These are phyloP conservation scores for Fagopyrum homotropicum DNA, from an alignment of 148 eudicot genomes.

Conservation along the genomic window DNA sequence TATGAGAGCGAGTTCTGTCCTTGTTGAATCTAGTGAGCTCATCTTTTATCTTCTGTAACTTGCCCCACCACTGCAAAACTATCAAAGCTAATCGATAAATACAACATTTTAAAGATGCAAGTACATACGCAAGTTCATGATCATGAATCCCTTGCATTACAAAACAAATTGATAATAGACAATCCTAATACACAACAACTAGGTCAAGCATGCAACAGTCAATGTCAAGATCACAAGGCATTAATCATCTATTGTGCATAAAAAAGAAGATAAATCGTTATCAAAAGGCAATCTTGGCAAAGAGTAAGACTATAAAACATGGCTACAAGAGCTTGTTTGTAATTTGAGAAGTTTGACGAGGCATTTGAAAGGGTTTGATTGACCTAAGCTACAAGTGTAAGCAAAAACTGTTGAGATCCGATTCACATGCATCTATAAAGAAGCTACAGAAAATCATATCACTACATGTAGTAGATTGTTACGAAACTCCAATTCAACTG, in stretches of 20 bases:
- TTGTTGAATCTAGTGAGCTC: slow-evolving; percentile 66
- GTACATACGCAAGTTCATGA: background rate
- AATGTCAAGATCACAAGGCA: background rate
- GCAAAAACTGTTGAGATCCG: background rate
- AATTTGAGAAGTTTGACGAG: too few relatives aligned
- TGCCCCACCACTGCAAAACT: background rate
- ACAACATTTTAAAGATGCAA: background rate
- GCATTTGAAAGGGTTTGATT: background rate
- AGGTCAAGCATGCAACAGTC: background rate
- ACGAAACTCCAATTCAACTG: background rate
- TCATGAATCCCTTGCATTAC: background rate
- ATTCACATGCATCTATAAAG: background rate
- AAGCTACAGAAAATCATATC: background rate
- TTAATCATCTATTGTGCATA: background rate
- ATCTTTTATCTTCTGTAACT: slow-evolving; percentile 25
- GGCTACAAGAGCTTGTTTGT: too few relatives aligned
- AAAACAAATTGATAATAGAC: background rate
- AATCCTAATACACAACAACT: background rate
- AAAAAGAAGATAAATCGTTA: too few relatives aligned
- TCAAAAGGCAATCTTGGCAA: background rate
- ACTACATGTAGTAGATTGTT: background rate
- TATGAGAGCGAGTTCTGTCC: slow-evolving; percentile 81
- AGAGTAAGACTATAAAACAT: too few relatives aligned
- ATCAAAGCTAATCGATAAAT: background rate
- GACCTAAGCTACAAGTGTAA: background rate